A percentile compares a stretch with the other conserved stretches of the same genome.
Evolutionary conservation across 164 flowering plant species (phyloP).

Genomic region (Protea cynaroides): DNA sequence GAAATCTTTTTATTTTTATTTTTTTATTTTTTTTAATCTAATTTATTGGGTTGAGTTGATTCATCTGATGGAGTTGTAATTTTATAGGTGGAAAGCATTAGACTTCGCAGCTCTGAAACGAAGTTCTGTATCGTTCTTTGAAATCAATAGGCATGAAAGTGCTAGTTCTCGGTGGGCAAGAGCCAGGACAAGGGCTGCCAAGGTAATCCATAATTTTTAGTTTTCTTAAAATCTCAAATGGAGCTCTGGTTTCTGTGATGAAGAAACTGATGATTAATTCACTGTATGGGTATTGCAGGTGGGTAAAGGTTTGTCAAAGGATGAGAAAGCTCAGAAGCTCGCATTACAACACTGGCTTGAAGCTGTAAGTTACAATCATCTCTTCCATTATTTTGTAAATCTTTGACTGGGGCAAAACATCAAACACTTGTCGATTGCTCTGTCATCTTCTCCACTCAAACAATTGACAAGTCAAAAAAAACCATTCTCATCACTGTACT

Average conservation of each 20-base stretch:
- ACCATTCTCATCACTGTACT: no score
- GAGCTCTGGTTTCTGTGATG: background rate
- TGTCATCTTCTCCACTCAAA: no score
- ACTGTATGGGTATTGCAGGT: conserved; percentile 29
- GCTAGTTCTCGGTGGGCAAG: conserved; percentile 56
- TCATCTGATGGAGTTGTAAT: background rate
- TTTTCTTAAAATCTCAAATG: background rate
- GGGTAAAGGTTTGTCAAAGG: conserved; percentile 71
- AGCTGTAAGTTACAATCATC: conserved; percentile 44
- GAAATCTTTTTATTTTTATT: background rate
- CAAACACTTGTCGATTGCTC: no score
- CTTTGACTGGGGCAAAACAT: no score
- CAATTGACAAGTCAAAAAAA: no score
- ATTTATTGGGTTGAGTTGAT: background rate
- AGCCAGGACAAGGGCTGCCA: conserved; percentile 50
- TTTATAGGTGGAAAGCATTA: conserved; percentile 64
- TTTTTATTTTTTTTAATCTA: background rate
- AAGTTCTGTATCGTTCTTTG: conserved; percentile 50
- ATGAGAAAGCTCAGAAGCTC: conserved; percentile 68
- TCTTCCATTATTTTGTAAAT: background rate
- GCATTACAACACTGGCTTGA: conserved; percentile 83
- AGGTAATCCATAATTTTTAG: conserved; percentile 27
- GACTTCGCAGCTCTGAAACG: conserved; percentile 47
- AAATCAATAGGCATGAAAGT: conserved; percentile 38
- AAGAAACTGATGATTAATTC: conserved; percentile 9